Evolutionary conservation across 352 stramenopile species (phyloP), one percentile per base, ranked within the genome.

Genomic region (Phytophthora pistaciae): DNA sequence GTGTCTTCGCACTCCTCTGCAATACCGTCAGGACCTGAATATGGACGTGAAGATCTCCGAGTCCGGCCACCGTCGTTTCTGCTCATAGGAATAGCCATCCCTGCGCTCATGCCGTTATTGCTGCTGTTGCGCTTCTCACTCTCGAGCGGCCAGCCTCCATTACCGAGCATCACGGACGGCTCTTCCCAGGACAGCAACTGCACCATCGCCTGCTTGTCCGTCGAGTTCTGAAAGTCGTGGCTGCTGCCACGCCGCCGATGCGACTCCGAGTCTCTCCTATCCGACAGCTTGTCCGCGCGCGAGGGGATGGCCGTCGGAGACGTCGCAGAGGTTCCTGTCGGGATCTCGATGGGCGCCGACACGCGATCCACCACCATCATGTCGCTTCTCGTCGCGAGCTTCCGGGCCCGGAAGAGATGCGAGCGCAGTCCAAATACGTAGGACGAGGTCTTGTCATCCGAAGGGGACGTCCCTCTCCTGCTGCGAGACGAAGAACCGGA

Each of bases 141-240:
- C 27, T 83, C 67, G 8, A 84, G 33, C 25, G 70, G 60, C 66
- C 74, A 73, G 16, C 60, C 64, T 0, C 56, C 60, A 52, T 46
- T 72, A 1, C 52, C 62, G 14, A 83, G 63, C 80, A 91, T 93
- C 44, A 80, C 73, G 27, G 75, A 71, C 10, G 85, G 83, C 44
- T 91, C 82, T 60, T 91, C 83, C 85, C 85, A 91, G 36, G 85
- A 91, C 23, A 90, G 46, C 60, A 93, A 54, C 36, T 85, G 82
- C 46, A 77, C 65, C 56, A 73, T 56, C 2, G 64, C 67, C 64
- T 77, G 60, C 8, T 77, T 72, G 9, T 66, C 65, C 31, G 62
- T 68, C 11, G 60, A 69, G 25, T 56, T 64, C 54, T 72, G 55
- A 29, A 70, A 66, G 38, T 77, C 57, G 57, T 70, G 46, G 20